Evolutionary conservation across 306 rosid species (phyloP), one percentile per base, ranked within the genome.

Genomic region (Alnus glutinosa): DNA sequence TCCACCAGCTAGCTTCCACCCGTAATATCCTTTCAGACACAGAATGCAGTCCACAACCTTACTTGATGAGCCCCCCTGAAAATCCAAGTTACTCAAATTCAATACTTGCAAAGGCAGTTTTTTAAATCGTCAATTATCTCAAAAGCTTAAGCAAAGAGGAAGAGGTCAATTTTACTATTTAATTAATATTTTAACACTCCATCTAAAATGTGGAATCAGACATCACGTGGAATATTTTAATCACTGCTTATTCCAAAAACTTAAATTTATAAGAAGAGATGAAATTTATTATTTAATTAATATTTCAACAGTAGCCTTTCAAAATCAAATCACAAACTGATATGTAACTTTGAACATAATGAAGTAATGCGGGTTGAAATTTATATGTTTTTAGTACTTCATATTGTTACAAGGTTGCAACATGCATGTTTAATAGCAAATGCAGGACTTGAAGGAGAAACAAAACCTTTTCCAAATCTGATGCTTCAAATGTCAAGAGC

Each of bases 31-130:
- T 84, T 95, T 95, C 85, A 95, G 90, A 81, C 98, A 95, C 9
- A 95, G 92, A 85, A 95, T 95, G 88, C 98, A 95, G 79, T 95
- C 98, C 55, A 95, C 98, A 80, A 95, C 98, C 83, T 92, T 92
- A 72, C 83, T 81, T 11, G 93, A 92, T 12, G 98, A 91, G 83
- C 98, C 98, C 42, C 97, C 98, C 98, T 95, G 82, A 61, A 86
- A 71, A 82, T 77, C 28, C 75, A 77, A 80, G 76, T 76, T 77
- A 63, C 70, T 69, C 61, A 58, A 14, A 75, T 30, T 46, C 63
- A 52, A 39, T 10, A 57, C 32, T 13, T 49, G 42, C 10, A 36
- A 49, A 28, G 71, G 1, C 1, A 5, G 15, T 34, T 34, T 1
- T 1, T 34, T 34, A 34, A 34, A 34, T 34, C 37, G 2, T 2